phyloP scores from a whole-genome alignment of 2,329 filamentous ascomycete species.

The Zymoseptoria pseudotritici region DNA sequence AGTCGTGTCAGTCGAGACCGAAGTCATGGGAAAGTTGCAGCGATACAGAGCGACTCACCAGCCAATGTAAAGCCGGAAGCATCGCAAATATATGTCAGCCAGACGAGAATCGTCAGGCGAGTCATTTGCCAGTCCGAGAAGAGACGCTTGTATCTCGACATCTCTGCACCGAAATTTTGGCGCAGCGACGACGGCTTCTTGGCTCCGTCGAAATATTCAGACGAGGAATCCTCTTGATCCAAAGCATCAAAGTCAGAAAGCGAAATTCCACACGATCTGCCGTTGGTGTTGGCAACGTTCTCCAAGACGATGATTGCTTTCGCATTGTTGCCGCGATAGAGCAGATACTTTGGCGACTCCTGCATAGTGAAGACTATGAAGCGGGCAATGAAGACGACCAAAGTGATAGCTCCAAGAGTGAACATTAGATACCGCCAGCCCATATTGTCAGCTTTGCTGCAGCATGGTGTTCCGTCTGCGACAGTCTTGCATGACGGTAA shows the following conservation, averaged over 20 bases:
- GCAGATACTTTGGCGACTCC: slow-evolving; percentile 54
- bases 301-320: slow-evolving; percentile 43
- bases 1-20: background rate
- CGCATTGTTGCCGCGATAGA: slow-evolving; percentile 47
- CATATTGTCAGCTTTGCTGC: slow-evolving; percentile 33
- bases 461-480: slow-evolving; percentile 29
- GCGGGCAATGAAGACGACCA: slow-evolving; percentile 44
- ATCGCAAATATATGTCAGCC: slow-evolving; percentile 46
- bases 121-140: slow-evolving; percentile 38
- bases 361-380: slow-evolving; percentile 49
- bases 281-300: slow-evolving; percentile 39
- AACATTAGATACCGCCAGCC: slow-evolving; percentile 41
- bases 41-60: slow-evolving; percentile 20
- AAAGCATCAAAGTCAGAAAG: slow-evolving; percentile 30
- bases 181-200: slow-evolving; percentile 20
- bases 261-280: slow-evolving; percentile 28
- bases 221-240: slow-evolving; percentile 16
- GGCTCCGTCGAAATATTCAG: background rate
- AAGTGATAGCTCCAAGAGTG: slow-evolving; percentile 35
- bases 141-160: slow-evolving; percentile 36
- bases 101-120: slow-evolving; percentile 42
- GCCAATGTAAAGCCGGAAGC: slow-evolving; percentile 45
- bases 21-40: background rate
- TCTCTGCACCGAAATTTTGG: slow-evolving; percentile 2
- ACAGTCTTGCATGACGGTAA: slow-evolving; percentile 39